Conservation (phyloP, 2,329 filamentous ascomycete species). For the Ceratocystis alfenasii region DNA sequence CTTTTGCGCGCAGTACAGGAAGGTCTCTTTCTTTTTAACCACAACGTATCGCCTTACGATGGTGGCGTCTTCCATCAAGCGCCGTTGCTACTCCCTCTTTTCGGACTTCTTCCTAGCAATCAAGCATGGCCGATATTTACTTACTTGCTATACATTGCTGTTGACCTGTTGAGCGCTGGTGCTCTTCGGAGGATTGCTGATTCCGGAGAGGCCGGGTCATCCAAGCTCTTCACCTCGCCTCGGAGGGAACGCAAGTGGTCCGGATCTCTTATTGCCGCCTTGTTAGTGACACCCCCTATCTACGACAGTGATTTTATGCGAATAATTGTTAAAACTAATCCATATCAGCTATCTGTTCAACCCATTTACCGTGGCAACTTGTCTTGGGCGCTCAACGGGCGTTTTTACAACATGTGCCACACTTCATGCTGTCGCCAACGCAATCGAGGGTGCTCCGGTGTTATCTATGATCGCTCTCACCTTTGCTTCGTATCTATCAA, state of each 20-base stretch:
- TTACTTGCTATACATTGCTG: conserved; percentile 63
- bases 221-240: conserved; percentile 65
- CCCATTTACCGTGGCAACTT: conserved; percentile 84
- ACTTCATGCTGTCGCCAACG: conserved; percentile 69
- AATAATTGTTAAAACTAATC: conserved; percentile 16
- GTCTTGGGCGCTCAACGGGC: conserved; percentile 76
- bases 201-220: conserved; percentile 64
- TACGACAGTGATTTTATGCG: neutral
- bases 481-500: conserved; percentile 78
- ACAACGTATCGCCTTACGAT: conserved; percentile 94
- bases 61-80: conserved; percentile 76
- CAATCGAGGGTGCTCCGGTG: conserved; percentile 58
- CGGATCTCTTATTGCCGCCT: conserved; percentile 62
- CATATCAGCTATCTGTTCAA: conserved; percentile 71
- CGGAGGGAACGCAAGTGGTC: conserved; percentile 61
- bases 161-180: conserved; percentile 73
- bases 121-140: conserved; percentile 58
- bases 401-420: conserved; percentile 84
- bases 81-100: conserved; percentile 79
- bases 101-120: conserved; percentile 71
- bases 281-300: conserved; percentile 40
- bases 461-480: conserved; percentile 75
- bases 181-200: conserved; percentile 69
- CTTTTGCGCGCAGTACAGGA: conserved; percentile 60
- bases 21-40: conserved; percentile 87